Base-by-base conservation (phyloP, 345 rosid species). In the Brassica rapa region DNA sequence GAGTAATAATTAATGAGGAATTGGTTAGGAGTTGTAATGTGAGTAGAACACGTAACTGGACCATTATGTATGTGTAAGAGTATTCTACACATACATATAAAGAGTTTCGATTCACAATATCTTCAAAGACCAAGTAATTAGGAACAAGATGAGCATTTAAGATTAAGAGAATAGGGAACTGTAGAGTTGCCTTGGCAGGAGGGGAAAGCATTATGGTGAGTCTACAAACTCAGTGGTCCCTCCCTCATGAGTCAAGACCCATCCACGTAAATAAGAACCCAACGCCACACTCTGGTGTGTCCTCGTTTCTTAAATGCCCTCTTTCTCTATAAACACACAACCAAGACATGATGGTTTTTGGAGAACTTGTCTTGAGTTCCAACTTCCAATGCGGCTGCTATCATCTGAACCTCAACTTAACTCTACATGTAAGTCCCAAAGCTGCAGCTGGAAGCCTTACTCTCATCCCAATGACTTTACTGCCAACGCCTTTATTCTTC, bases 391-490 rank as follows among this genome's bases (percentile, higher is more conserved):
- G 81, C 77, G 72, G 72, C 53, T 78, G 55, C 62, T 78, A 66
- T 78, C 81, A 56, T 78, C 76, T 65, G 61, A 71, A 57, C 68
- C 81, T 2, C 77, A 78, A 14, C 33, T 77, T 71, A 66, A 32
- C 62, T 66, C 77, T 41, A 32, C 79, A 55, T 80, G 83, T 63
- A 46, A 6, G 27, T 74, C 83, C 7, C 79, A 51, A 8, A 80
- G 66, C 70, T 80, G 79, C 23, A 74, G 71, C 66, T 79, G 78
- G 82, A 79, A 79, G 60, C 78, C 82, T 66, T 73, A 79, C 59
- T 73, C 82, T 14, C 77, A 68, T 68, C n/a, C 78, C 16, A 85
- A 81, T 62, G 89, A 83, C 76, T 83, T 87, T 30, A 83, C 83
- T 66, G 85, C 88, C 63, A 87, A 88, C 77, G 79, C 80, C 2